Evolutionary conservation across 352 stramenopile genomes (phyloP).

Genomic region (Phytophthora pisi): DNA sequence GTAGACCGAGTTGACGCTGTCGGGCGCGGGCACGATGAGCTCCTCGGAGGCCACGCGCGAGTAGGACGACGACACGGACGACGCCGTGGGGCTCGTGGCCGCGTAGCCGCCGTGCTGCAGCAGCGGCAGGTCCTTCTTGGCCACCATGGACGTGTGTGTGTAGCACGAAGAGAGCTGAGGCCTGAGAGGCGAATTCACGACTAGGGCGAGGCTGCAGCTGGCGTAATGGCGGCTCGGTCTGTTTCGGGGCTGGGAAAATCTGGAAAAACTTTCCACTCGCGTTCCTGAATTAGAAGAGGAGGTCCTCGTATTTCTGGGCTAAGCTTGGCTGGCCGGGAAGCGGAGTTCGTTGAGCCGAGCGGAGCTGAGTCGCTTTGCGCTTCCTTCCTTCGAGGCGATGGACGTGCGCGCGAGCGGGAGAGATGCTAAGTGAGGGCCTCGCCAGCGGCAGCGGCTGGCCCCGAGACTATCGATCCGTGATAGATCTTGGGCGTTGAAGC

Average conservation of each 20-base stretch:
- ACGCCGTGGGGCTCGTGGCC: constrained; percentile 45
- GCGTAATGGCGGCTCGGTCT: constrained; percentile 7
- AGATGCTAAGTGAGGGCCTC: constrained; percentile 12
- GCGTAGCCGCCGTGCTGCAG: constrained; percentile 51
- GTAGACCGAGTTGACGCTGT: constrained; percentile 85
- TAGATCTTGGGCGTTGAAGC: constrained; percentile 20
- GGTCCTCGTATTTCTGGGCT: not conserved
- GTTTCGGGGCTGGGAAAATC: constrained; percentile 24
- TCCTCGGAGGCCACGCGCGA: constrained; percentile 77
- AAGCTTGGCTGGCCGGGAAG: not conserved
- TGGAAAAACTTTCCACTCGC: constrained; percentile 23
- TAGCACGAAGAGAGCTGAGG: not conserved
- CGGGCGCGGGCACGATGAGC: constrained; percentile 74
- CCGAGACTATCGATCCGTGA: not conserved
- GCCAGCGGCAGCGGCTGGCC: not conserved
- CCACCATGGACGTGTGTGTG: constrained; percentile 26
- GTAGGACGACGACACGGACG: constrained; percentile 57
- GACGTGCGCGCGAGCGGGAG: constrained; percentile 11
- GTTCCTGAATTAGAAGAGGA: constrained; percentile 25
- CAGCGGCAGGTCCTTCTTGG: constrained; percentile 61
- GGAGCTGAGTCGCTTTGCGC: not conserved
- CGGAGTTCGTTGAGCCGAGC: not conserved
- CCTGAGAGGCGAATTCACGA: constrained; percentile 31
- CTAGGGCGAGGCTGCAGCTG: not conserved
- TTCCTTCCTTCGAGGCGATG: not conserved